Conservation (phyloP, 2,329 filamentous ascomycete genomes). For the Cercospora zeina region DNA sequence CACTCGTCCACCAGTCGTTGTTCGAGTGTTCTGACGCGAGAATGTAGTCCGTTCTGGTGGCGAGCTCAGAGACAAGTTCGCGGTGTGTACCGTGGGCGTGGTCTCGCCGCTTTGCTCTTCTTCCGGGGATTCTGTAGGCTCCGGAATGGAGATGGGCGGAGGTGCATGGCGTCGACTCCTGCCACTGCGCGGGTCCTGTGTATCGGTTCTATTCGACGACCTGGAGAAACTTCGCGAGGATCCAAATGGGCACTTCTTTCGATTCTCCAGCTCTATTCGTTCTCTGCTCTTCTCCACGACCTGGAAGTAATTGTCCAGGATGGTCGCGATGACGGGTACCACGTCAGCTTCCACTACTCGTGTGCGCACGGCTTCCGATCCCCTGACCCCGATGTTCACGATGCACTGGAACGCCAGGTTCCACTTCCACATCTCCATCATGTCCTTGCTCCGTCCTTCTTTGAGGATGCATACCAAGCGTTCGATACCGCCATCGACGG, state of each 20-base stretch:
- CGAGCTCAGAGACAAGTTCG: slow-evolving; percentile 65
- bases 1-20: slow-evolving; percentile 42
- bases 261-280: slow-evolving; percentile 77
- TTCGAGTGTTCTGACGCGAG: slow-evolving; percentile 55
- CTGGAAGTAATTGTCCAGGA: slow-evolving; percentile 97
- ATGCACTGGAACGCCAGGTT: slow-evolving; percentile 98
- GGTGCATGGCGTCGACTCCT: slow-evolving; percentile 71
- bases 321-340: slow-evolving; percentile 97
- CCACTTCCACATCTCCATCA: slow-evolving; percentile 99
- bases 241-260: slow-evolving; percentile 51
- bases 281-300: slow-evolving; percentile 90
- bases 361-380: slow-evolving; percentile 90
- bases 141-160: slow-evolving; percentile 80
- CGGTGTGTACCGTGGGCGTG: slow-evolving; percentile 55
- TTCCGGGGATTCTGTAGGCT: slow-evolving; percentile 48
- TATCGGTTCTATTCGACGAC: slow-evolving; percentile 37
- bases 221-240: slow-evolving; percentile 42
- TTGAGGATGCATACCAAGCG: slow-evolving; percentile 96
- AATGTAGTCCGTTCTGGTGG: slow-evolving; percentile 71
- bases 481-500: slow-evolving; percentile 97
- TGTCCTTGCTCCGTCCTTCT: slow-evolving; percentile 91
- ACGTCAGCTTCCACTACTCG: slow-evolving; percentile 97
- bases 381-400: slow-evolving; percentile 95
- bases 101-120: slow-evolving; percentile 60
- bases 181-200: slow-evolving; percentile 46